A percentile compares a stretch with the other conserved stretches of the same genome.
Conservation (phyloP, 2,329 filamentous ascomycete genomes). For the Clarireedia monteithiana region DNA sequence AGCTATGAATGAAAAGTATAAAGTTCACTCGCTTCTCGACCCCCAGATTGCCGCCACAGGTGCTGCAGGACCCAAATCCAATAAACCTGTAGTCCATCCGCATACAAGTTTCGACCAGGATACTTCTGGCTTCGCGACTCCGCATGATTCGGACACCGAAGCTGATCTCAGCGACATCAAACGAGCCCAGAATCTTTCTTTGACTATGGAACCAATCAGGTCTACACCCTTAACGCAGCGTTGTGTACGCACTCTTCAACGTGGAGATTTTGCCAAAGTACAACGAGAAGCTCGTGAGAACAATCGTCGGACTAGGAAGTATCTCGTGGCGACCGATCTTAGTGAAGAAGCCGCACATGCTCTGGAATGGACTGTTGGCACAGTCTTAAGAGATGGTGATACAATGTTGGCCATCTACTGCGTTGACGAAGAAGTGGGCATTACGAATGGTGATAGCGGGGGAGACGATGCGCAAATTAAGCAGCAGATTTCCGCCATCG, state of each 20-base stretch:
- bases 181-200: conserved; percentile 74
- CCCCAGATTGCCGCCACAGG: conserved; percentile 58
- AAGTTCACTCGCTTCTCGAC: conserved; percentile 36
- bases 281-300: conserved; percentile 73
- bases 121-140: conserved; percentile 45
- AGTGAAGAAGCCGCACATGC: conserved; percentile 93
- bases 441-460: conserved; percentile 31
- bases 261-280: conserved; percentile 75
- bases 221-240: conserved; percentile 70
- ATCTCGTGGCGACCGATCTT: conserved; percentile 90
- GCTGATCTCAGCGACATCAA: conserved; percentile 78
- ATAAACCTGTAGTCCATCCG: conserved; percentile 62
- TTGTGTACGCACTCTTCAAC: conserved; percentile 80
- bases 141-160: conserved; percentile 77
- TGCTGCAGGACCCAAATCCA: conserved; percentile 47
- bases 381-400: conserved; percentile 87
- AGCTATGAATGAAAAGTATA: conserved; percentile 19
- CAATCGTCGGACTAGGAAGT: conserved; percentile 73
- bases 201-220: conserved; percentile 73
- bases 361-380: conserved; percentile 95
- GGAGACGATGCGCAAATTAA: conserved; percentile 64
- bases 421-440: conserved; percentile 75
- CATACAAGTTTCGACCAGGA: conserved; percentile 69
- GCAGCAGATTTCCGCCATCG: conserved; percentile 67
- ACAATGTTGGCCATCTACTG: conserved; percentile 91